Conservation (phyloP, 768 basidiomycete genomes). For the Gloeostereum incarnatum region DNA sequence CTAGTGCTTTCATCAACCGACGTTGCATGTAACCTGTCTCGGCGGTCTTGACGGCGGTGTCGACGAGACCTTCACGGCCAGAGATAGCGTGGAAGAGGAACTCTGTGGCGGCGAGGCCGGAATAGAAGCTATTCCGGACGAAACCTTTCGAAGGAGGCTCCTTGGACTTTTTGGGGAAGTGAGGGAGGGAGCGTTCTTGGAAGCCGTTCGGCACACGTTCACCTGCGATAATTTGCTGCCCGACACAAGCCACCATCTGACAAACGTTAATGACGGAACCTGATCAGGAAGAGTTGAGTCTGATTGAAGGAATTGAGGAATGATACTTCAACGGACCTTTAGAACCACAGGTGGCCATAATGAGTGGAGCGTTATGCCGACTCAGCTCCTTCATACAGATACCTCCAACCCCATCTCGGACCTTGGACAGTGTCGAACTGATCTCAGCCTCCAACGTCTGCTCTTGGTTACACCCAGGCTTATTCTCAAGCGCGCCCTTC, state of each 20-base stretch:
- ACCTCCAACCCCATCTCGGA: constrained; percentile 92
- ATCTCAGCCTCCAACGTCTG: constrained; percentile 96
- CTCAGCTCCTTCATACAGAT: constrained; percentile 99
- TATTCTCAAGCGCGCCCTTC: constrained; percentile 88
- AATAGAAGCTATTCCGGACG: constrained; percentile 95
- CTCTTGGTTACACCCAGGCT: constrained; percentile 96
- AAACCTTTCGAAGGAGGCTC: constrained; percentile 98
- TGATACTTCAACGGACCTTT: constrained; percentile 66
- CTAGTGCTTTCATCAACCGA: constrained; percentile 96
- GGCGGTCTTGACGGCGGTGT: constrained; percentile 99
- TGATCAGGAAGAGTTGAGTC: constrained; percentile 8
- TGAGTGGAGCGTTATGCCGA: constrained; percentile 90
- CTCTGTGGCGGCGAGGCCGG: constrained; percentile 85
- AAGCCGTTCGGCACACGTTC: constrained; percentile 98
- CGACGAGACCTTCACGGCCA: constrained; percentile 95
- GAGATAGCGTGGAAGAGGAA: constrained; percentile 99
- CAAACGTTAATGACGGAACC: constrained; percentile 99
- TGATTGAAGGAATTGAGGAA: not conserved
- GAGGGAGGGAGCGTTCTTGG: constrained; percentile 97
- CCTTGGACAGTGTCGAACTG: constrained; percentile 86
- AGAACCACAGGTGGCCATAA: constrained; percentile 99
- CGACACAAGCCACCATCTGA: constrained; percentile 99
- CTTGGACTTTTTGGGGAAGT: constrained; percentile 95
- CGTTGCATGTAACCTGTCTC: constrained; percentile 99
- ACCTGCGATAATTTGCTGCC: constrained; percentile 97